Evolutionary conservation across 2,329 filamentous ascomycete species (phyloP).

Genomic region (Cephalotrichum gorgonifer): DNA sequence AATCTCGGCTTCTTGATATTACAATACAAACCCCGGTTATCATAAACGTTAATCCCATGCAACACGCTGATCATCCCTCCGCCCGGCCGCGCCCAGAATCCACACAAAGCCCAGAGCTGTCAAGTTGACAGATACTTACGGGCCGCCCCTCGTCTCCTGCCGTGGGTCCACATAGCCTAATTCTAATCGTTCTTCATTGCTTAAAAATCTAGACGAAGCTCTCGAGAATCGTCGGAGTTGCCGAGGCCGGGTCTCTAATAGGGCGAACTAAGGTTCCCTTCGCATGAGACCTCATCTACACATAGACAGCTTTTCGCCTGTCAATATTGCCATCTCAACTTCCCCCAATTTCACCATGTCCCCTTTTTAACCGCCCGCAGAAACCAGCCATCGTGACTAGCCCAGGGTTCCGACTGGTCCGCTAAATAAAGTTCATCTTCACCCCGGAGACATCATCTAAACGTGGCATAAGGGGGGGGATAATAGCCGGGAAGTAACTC

Average conservation of each 20-base stretch:
- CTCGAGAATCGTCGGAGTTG: not conserved
- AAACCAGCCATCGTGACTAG: not conserved
- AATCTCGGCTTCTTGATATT: too few species aligned
- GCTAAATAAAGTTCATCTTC: not conserved
- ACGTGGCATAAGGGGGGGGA: too few species aligned
- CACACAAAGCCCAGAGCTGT: too few species aligned
- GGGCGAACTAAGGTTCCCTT: too few species aligned
- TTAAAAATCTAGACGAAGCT: not conserved
- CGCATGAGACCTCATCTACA: not conserved
- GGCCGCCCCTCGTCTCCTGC: not conserved
- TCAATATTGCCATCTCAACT: not conserved
- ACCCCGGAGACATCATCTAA: not conserved
- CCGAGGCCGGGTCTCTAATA: not conserved
- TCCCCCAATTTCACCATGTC: not conserved
- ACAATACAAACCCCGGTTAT: too few species aligned
- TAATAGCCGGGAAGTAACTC: slow-evolving; percentile 1
- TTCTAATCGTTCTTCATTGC: not conserved
- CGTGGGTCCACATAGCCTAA: not conserved
- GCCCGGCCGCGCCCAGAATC: too few species aligned
- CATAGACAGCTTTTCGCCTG: not conserved
- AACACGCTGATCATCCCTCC: too few species aligned
- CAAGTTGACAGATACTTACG: not conserved
- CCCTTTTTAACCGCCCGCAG: not conserved
- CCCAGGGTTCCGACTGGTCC: not conserved
- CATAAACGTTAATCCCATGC: too few species aligned